These are phyloP conservation scores for Stellera chamaejasme DNA, from an alignment of 345 rosid genomes.

Conservation along the genomic window DNA sequence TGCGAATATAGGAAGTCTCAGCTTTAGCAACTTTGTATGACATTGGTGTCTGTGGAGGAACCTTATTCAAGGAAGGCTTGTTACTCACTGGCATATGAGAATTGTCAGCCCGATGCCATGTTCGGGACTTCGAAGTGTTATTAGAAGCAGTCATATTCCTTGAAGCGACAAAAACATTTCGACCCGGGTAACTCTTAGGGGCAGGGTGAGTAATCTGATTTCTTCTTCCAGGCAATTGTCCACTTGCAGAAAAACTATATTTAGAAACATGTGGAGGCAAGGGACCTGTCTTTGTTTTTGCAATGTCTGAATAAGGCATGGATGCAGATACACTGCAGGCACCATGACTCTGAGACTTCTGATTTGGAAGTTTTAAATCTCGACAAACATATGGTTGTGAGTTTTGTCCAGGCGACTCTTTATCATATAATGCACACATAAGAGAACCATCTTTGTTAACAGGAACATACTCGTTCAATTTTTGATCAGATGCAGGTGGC, in stretches of 20 bases:
- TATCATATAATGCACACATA: slow-evolving; percentile 14
- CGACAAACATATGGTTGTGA: slow-evolving; percentile 24
- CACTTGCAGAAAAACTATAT: slow-evolving; percentile 20
- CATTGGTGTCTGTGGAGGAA: slow-evolving; percentile 32
- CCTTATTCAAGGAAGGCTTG: slow-evolving; percentile 29
- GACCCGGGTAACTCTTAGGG: slow-evolving; percentile 34
- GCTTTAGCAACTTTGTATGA: slow-evolving; percentile 24
- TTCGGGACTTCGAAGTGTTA: slow-evolving; percentile 41
- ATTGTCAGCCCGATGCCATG: slow-evolving; percentile 63
- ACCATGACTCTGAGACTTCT: slow-evolving; percentile 22
- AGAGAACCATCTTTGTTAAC: slow-evolving; percentile 19
- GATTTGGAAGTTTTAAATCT: slow-evolving; percentile 21
- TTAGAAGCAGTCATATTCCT: slow-evolving; percentile 38
- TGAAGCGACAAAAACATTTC: slow-evolving; percentile 30
- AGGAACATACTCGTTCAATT: slow-evolving; percentile 29
- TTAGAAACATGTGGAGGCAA: slow-evolving; percentile 26
- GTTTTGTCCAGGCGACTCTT: slow-evolving; percentile 20
- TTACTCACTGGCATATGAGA: slow-evolving; percentile 26
- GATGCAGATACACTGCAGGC: slow-evolving; percentile 4
- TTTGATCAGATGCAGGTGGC: slow-evolving; percentile 25
- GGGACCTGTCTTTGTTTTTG: slow-evolving; percentile 20
- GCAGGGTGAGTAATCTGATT: slow-evolving; percentile 23
- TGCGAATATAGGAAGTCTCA: slow-evolving; percentile 62
- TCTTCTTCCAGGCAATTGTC: slow-evolving; percentile 35
- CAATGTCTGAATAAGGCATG: slow-evolving; percentile 21